phyloP scores from a whole-genome alignment of 768 basidiomycete species.

The Mycena maculata region DNA sequence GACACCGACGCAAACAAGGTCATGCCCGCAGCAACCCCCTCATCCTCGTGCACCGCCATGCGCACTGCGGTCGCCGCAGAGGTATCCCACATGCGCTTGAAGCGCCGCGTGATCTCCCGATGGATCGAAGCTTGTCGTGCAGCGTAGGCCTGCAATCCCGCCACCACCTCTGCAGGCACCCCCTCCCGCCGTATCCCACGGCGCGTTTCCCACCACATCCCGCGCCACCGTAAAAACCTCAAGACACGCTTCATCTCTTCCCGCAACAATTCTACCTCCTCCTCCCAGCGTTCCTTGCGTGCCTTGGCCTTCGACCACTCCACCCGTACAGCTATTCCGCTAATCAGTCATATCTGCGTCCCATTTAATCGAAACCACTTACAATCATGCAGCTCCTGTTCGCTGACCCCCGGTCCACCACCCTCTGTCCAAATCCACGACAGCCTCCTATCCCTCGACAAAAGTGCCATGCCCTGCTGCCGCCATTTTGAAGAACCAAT shows the following conservation, averaged over 20 bases:
- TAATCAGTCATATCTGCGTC: too few species aligned
- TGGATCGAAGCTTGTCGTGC: not conserved
- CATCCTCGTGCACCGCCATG: not conserved
- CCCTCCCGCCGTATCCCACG: not conserved
- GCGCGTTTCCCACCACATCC: not conserved
- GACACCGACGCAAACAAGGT: too few species aligned
- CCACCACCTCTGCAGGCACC: not conserved
- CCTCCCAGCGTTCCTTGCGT: not conserved
- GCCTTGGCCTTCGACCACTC: not conserved
- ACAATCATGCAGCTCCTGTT: constrained; percentile 23
- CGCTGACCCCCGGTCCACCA: not conserved
- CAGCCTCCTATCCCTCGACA: not conserved
- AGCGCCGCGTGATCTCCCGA: not conserved
- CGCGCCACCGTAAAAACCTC: too few species aligned
- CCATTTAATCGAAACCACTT: not conserved
- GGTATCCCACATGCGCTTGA: constrained; percentile 3
- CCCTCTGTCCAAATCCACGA: constrained; percentile 27
- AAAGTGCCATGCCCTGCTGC: not conserved
- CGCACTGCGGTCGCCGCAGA: not conserved
- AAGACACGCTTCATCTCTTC: not conserved
- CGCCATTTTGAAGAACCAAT: not conserved
- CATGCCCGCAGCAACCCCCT: not conserved
- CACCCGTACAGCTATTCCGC: not conserved
- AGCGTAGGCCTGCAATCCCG: constrained; percentile 13
- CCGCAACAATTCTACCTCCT: not conserved